Evolutionary conservation across 306 rosid genomes (phyloP), one percentile per base, ranked within the genome.

Genomic region (Prunus fruticosa): DNA sequence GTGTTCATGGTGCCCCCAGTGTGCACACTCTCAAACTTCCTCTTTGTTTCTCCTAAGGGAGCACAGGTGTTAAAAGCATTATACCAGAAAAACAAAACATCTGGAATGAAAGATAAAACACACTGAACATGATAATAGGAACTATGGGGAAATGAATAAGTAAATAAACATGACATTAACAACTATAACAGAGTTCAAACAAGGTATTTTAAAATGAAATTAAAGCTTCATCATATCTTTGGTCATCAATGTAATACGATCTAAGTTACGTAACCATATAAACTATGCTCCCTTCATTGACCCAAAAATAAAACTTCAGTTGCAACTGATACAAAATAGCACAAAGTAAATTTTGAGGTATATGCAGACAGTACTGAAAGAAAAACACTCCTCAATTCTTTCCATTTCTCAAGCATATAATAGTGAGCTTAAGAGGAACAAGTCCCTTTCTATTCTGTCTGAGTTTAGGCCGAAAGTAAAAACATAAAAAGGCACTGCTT

Each of bases 21-120:
- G 81, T 84, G 84, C 64, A 94, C 98, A 60, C 97, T 94, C 85
- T 94, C 98, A 80, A 94, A 94, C 88, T 94, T 91, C 69, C 98
- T 87, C 93, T 76, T 94, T 1, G 98, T 94, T 86, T 94, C 98
- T 79, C 98, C 98, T 93, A 80, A 25, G 53, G 61, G 47, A 51
- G 19, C 38, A 16, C 80, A 61, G 18, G 11, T 43, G 51, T 81
- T 43, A 56, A 15, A 75, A 78, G 46, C 32, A 77, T 45, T 47
- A 4, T 67, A 47, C 65, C 27, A 58, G 67, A 81, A 75, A 80
- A 79, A 47, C 19, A 68, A 57, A 51, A 45, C 57, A 23, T 56
- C 62, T 13, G 13, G 34, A 72, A 53, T 38, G 13, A 18, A 41
- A 57, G 34, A 56, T 56, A 20, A 1, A 6, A 49, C 27, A n/a